These are phyloP conservation scores for Ensete glaucum DNA, from an alignment of 176 grass and related monocot species.

Conservation along the genomic window DNA sequence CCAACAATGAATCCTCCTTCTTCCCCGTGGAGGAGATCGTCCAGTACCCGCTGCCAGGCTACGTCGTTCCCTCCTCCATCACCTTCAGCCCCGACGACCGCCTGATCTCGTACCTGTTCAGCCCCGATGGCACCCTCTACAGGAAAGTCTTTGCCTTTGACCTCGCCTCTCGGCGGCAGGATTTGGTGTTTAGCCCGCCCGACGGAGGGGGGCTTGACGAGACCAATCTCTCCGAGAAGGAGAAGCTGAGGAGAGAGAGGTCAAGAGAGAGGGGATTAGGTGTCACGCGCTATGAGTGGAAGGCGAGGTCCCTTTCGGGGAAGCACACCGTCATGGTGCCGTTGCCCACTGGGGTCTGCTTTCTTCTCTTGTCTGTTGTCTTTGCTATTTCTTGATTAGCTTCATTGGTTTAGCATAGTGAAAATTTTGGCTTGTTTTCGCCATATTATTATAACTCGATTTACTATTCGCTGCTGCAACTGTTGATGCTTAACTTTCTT, in stretches of 20 bases:
- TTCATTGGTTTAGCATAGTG: background rate
- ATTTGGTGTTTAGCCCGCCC: constrained; percentile 64
- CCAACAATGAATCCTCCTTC: constrained; percentile 22
- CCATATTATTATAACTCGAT: background rate
- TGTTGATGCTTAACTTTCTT: background rate
- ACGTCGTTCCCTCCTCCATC: constrained; percentile 54
- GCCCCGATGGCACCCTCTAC: constrained; percentile 75
- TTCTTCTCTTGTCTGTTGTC: background rate
- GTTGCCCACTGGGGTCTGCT: constrained; percentile 72
- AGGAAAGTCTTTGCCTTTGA: constrained; percentile 76
- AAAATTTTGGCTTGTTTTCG: background rate
- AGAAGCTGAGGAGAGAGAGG: constrained; percentile 76
- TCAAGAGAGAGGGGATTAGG: constrained; percentile 84
- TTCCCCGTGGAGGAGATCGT: constrained; percentile 70
- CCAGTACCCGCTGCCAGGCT: constrained; percentile 81
- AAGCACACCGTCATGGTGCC: constrained; percentile 70
- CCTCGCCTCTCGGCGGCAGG: constrained; percentile 34
- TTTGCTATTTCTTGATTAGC: background rate
- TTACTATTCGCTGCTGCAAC: background rate
- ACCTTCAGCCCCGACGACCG: constrained; percentile 90
- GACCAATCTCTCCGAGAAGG: constrained; percentile 69
- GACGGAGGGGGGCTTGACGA: constrained; percentile 82
- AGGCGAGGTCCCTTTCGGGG: constrained; percentile 18
- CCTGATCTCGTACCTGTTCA: constrained; percentile 61
- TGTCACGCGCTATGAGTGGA: constrained; percentile 86